These are phyloP conservation scores for Alternaria sp. DNA, from an alignment of 2,329 filamentous ascomycete species.

Conservation along the genomic window DNA sequence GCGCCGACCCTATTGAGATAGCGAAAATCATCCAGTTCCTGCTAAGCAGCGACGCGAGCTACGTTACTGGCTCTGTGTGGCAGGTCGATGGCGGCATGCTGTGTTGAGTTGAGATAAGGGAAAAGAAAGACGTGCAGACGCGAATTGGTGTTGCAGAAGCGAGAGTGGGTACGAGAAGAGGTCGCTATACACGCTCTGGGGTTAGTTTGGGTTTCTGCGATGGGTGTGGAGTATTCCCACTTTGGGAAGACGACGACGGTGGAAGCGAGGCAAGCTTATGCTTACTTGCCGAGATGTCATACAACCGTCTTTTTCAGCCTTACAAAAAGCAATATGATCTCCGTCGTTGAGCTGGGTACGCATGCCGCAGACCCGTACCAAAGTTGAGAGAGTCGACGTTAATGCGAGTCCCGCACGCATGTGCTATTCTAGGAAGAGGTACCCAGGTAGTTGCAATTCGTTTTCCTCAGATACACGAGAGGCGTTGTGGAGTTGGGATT, in stretches of 20 bases:
- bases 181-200: not conserved
- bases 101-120: constrained; percentile 11
- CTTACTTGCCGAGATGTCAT: not conserved
- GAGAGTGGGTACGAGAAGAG: not conserved
- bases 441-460: not conserved
- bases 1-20: constrained; percentile 19
- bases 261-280: not conserved
- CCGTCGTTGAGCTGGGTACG: not conserved
- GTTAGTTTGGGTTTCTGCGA: not conserved
- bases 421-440: not conserved
- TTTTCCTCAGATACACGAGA: not conserved
- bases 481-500: not conserved
- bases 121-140: not conserved
- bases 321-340: not conserved
- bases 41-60: constrained; percentile 25
- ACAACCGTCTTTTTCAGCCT: not conserved
- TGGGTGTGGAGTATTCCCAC: not conserved
- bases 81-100: constrained; percentile 24
- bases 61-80: constrained; percentile 21
- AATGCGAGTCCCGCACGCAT: not conserved
- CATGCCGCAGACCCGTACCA: not conserved
- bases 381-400: not conserved
- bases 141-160: not conserved
- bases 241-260: not conserved
- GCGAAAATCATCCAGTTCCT: constrained; percentile 23